These are phyloP conservation scores for Wickerhamomyces queroliae DNA, from an alignment of 805 yeast genomes.

Conservation along the genomic window DNA sequence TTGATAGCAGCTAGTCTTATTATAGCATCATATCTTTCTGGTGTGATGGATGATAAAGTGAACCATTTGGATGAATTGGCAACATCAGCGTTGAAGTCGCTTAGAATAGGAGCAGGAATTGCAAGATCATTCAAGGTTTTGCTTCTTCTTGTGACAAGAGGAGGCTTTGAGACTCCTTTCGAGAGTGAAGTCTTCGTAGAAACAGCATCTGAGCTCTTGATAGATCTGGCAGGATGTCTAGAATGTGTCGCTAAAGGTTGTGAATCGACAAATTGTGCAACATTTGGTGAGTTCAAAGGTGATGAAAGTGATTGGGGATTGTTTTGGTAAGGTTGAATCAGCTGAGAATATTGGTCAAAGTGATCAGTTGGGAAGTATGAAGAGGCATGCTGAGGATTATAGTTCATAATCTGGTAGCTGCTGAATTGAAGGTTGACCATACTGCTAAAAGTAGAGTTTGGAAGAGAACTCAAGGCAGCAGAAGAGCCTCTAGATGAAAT, in stretches of 20 bases:
- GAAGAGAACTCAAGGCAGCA: neutral
- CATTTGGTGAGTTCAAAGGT: slow-evolving; percentile 1
- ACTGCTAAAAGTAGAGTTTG: neutral
- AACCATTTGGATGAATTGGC: neutral
- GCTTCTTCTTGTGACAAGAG: neutral
- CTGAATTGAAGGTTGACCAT: neutral
- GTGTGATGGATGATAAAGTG: neutral
- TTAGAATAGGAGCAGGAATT: neutral
- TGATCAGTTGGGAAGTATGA: neutral
- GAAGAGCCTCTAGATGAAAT: neutral
- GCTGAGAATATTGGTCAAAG: neutral
- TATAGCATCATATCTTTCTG: neutral
- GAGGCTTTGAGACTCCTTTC: neutral
- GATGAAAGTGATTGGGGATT: neutral
- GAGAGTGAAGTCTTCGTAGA: neutral
- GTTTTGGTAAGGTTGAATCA: neutral
- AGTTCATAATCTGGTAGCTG: neutral
- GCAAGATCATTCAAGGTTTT: neutral
- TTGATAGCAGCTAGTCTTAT: neutral
- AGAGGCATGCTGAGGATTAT: neutral
- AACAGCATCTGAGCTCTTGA: neutral
- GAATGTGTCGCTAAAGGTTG: neutral
- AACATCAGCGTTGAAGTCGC: neutral
- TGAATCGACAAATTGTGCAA: neutral
- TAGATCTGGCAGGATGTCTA: neutral